Conservation (phyloP, 2,329 filamentous ascomycete genomes). For the Beauveria rudraprayagi region DNA sequence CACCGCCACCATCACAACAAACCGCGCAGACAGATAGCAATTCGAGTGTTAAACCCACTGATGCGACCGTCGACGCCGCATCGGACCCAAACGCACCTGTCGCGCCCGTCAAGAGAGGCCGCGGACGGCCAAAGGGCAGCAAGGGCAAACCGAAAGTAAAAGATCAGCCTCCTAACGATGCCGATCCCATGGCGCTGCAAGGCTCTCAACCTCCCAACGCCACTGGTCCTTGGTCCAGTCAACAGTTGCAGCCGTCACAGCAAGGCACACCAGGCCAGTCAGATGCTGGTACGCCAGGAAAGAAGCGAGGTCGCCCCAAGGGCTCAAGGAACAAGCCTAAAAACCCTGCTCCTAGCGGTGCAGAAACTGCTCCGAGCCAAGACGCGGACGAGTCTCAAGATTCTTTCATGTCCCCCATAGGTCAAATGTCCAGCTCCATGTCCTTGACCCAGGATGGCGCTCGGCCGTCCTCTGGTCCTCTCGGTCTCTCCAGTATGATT, state of each 20-base stretch:
- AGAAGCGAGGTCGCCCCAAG: slow-evolving; percentile 34
- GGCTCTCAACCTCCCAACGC: slow-evolving; percentile 4
- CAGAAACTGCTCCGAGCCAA: not conserved
- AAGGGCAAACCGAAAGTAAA: slow-evolving; percentile 49
- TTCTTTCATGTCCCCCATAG: slow-evolving; percentile 5
- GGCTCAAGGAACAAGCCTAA: slow-evolving; percentile 38
- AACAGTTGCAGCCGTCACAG: not conserved
- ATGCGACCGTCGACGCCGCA: not conserved
- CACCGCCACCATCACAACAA: not conserved
- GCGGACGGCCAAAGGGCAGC: slow-evolving; percentile 51
- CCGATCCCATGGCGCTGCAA: not conserved
- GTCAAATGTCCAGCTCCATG: slow-evolving; percentile 1
- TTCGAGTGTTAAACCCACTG: not conserved
- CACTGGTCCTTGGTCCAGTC: not conserved
- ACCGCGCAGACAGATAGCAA: not conserved
- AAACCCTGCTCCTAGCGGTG: not conserved
- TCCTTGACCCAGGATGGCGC: not conserved
- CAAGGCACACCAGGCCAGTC: slow-evolving; percentile 14
- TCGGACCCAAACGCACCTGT: slow-evolving; percentile 12
- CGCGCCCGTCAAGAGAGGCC: slow-evolving; percentile 31
- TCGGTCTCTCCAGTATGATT: slow-evolving; percentile 7
- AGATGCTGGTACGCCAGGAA: slow-evolving; percentile 17
- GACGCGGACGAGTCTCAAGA: slow-evolving; percentile 4
- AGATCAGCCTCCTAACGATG: slow-evolving; percentile 14
- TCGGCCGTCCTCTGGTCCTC: not conserved